These are phyloP conservation scores for Naganishia friedmannii DNA, from an alignment of 768 basidiomycete genomes.

Conservation along the genomic window DNA sequence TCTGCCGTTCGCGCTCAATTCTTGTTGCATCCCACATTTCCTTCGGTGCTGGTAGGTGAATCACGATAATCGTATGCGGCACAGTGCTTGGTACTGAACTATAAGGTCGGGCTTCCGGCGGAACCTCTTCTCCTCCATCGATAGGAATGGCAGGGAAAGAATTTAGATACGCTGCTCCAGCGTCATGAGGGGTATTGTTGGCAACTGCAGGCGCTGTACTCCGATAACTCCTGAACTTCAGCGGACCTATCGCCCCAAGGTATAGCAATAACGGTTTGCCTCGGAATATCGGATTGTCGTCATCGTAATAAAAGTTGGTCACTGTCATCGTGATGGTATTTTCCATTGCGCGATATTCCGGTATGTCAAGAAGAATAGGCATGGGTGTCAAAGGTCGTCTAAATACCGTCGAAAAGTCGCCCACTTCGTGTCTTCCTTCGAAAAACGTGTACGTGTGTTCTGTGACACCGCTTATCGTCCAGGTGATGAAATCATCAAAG, in stretches of 20 bases:
- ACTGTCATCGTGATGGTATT: slow-evolving; percentile 80
- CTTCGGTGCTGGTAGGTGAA: slow-evolving; percentile 73
- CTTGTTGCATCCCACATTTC: slow-evolving; percentile 68
- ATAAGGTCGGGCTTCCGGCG: slow-evolving; percentile 31
- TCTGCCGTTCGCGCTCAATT: slow-evolving; percentile 30
- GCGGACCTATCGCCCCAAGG: slow-evolving; percentile 82
- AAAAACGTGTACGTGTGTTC: slow-evolving; percentile 95
- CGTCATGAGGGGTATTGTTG: slow-evolving; percentile 22
- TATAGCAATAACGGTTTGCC: slow-evolving; percentile 76
- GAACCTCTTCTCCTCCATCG: slow-evolving; percentile 29
- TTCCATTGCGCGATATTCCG: slow-evolving; percentile 66
- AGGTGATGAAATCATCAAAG: slow-evolving; percentile 90
- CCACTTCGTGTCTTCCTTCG: slow-evolving; percentile 65
- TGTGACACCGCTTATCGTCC: slow-evolving; percentile 93
- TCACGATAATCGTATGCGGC: slow-evolving; percentile 72
- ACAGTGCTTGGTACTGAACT: slow-evolving; percentile 35
- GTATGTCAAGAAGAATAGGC: slow-evolving; percentile 78
- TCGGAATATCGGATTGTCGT: slow-evolving; percentile 60
- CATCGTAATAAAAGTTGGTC: slow-evolving; percentile 80
- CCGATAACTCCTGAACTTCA: slow-evolving; percentile 73
- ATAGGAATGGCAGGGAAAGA: slow-evolving; percentile 26
- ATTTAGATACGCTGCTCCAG: slow-evolving; percentile 22
- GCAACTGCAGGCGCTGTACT: slow-evolving; percentile 51
- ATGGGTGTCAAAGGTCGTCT: slow-evolving; percentile 82
- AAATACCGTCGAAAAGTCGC: slow-evolving; percentile 57